Conservation (phyloP, 805 yeast genomes). For the Candida odintsovae region DNA sequence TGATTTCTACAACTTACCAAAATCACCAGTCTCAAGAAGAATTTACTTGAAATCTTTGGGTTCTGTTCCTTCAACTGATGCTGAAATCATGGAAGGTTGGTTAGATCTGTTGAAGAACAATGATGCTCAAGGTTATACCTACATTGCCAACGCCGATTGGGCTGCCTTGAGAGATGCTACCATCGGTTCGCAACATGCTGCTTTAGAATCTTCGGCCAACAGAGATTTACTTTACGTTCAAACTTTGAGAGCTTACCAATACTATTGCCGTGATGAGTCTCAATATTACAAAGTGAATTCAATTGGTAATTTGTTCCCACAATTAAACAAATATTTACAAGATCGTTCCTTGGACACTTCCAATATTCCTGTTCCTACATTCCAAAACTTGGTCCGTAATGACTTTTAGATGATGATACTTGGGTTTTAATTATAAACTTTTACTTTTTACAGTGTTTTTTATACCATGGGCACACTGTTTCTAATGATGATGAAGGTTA, state of each 20-base stretch:
- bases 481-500: background rate
- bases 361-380: constrained; percentile 9
- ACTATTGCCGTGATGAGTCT: constrained; percentile 20
- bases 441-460: background rate
- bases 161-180: constrained; percentile 79
- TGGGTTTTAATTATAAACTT: background rate
- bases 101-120: constrained; percentile 44
- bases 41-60: constrained; percentile 70
- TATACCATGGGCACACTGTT: background rate
- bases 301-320: constrained; percentile 12
- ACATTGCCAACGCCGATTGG: constrained; percentile 82
- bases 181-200: constrained; percentile 12
- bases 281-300: constrained; percentile 11
- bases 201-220: background rate
- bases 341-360: constrained; percentile 11
- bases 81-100: constrained; percentile 56
- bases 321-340: constrained; percentile 7
- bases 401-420: background rate
- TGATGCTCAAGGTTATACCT: constrained; percentile 45
- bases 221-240: constrained; percentile 15
- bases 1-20: constrained; percentile 46
- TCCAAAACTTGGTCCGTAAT: constrained; percentile 6
- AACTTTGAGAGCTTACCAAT: constrained; percentile 16
- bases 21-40: constrained; percentile 67
- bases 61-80: constrained; percentile 41